These are phyloP conservation scores for Alternaria triticina DNA, from an alignment of 2,329 filamentous ascomycete species.

Conservation along the genomic window DNA sequence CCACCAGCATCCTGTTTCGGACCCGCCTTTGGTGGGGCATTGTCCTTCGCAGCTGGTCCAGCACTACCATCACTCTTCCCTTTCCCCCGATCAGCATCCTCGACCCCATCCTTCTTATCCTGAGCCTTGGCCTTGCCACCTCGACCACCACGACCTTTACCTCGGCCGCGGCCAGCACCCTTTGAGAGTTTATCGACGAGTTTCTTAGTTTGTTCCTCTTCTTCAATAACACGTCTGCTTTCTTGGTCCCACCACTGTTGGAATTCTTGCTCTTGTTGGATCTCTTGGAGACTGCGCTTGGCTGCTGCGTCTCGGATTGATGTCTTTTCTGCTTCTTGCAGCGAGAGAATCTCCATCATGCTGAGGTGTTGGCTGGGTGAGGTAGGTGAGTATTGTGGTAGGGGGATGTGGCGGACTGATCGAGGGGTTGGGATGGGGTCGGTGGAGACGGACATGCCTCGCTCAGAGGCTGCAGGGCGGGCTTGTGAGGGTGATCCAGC, in stretches of 20 bases:
- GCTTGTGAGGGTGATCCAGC: conserved; percentile 34
- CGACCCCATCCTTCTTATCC: conserved; percentile 32
- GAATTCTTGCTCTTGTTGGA: conserved; percentile 96
- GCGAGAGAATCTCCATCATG: conserved; percentile 85
- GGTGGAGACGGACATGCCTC: conserved; percentile 45
- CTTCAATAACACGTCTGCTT: conserved; percentile 72
- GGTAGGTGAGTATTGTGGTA: conserved; percentile 65
- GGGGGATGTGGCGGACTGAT: conserved; percentile 55
- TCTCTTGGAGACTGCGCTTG: conserved; percentile 89
- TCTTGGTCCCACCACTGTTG: conserved; percentile 97
- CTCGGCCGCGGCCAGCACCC: conserved; percentile 29
- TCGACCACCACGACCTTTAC: conserved; percentile 28
- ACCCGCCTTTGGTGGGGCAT: conserved; percentile 8
- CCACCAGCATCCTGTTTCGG: conserved; percentile 12
- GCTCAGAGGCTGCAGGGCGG: conserved; percentile 29
- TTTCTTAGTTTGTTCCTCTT: conserved; percentile 54
- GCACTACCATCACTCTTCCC: conserved; percentile 18
- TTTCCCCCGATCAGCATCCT: conserved; percentile 20
- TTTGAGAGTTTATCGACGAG: conserved; percentile 37
- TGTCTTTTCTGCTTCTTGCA: conserved; percentile 85
- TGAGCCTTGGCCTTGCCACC: conserved; percentile 25
- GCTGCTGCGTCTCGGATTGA: conserved; percentile 81
- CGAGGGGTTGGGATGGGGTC: conserved; percentile 49
- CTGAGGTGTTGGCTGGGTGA: conserved; percentile 73
- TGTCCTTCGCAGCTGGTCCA: background rate